These are phyloP conservation scores for Adansonia rubrostipa DNA, from an alignment of 441 rosid species.

Conservation along the genomic window DNA sequence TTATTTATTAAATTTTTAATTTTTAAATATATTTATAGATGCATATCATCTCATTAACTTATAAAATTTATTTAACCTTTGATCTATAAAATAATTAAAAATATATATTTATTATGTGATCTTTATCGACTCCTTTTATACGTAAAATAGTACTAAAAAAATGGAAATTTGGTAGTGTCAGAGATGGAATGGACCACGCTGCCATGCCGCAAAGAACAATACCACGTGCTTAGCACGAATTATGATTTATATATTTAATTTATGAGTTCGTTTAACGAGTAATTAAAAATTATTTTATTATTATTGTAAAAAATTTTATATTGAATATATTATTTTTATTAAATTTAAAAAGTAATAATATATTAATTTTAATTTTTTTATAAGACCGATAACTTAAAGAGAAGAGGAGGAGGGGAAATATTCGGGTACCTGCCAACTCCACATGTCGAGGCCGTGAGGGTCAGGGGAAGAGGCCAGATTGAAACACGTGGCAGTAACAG, in stretches of 20 bases:
- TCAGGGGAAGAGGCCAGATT: constrained; percentile 42
- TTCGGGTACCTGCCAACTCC: constrained; percentile 65
- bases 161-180: background rate
- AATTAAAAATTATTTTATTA: too few relatives aligned
- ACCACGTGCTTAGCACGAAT: background rate
- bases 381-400: too few relatives aligned
- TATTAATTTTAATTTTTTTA: too few relatives aligned
- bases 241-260: background rate
- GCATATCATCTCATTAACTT: too few relatives aligned
- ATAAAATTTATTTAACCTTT: too few relatives aligned
- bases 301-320: too few relatives aligned
- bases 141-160: background rate
- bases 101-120: background rate
- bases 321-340: too few relatives aligned
- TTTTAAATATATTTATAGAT: too few relatives aligned
- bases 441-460: constrained; percentile 56
- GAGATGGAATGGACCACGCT: background rate
- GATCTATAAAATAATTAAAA: too few relatives aligned
- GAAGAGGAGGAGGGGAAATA: background rate
- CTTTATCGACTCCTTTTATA: background rate
- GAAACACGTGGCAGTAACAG: constrained; percentile 52
- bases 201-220: background rate
- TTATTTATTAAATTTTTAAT: too few relatives aligned
- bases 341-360: too few relatives aligned
- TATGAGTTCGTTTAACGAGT: background rate